Base-by-base conservation (phyloP, 169 alveolate species). In the Cystoisospora suis region DNA sequence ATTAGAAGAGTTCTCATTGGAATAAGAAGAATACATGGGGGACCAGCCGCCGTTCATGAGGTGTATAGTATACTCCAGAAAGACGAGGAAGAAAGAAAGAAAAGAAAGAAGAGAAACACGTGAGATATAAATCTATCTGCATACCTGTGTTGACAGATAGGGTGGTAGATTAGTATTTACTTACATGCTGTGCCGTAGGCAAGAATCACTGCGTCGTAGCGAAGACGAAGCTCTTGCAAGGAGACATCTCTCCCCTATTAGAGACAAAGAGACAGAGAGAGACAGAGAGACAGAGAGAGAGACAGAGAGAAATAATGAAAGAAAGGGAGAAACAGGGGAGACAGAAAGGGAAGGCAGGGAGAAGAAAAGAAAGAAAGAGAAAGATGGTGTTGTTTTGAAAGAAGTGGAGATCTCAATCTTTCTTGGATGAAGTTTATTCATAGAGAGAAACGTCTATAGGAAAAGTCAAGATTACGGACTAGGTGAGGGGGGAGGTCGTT, bases 151-250 rank as follows among this genome's bases (percentile, higher is more conserved):
- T 53, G 42, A 70, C 81, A 70, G 47, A 38, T 5, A 15, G 20
- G 3, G 2, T 53, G 32, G 27, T 17, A 72, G 7, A 56, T 23
- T n/a, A 40, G 1, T 5, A 9, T 5, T 29, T 29, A 88, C 58
- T 92, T 86, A 46, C 93, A 90, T 0, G 89, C 47, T 0, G 97
- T 95, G 27, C 97, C 97, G 69, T 89, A 89, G 4, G 97, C 96
- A 9, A 91, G 75, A 0, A 96, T 87, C 2, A 95, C 95, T 20
- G 95, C 97, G 53, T 96, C 94, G 77, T 95, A 96, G 40, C 29
- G 46, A 79, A 88, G 56, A 56, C 81, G 89, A 6, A 95, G 91
- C 45, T 38, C 80, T 27, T 29, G 42, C 53, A 91, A 36, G 47
- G 83, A 3, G 81, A 93, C 83, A 53, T 91, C 95, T 27, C 40